Evolutionary conservation across 2,329 filamentous ascomycete genomes (phyloP), one percentile per base, ranked within the genome.

Genomic region (Fusarium foetens): DNA sequence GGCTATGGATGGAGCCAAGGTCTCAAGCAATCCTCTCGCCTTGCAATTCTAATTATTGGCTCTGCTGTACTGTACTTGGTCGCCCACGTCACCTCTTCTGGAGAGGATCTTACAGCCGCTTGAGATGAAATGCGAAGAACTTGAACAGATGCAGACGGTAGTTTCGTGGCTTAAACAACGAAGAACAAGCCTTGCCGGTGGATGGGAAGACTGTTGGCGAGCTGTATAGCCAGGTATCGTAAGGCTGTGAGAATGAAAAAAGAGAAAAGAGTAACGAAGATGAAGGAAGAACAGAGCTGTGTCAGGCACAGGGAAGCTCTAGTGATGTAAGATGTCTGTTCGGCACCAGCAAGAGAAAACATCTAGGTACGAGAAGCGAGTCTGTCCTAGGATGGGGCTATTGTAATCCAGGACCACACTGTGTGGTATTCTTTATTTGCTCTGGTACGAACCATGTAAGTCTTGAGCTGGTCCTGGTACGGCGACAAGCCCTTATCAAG

Each of bases 251-350:
- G 60, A 64, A 54, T 57, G 54, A 52, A 66, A 60, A 63, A 66
- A 70, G 61, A 61, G 41, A 70, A 55, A 71, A 58, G 66, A 62
- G 66, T 63, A 72, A 66, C 57, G 39, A 55, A 70, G 64, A 65
- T 65, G 53, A 43, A 73, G 66, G 65, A 74, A 72, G 71, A 67
- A 55, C 52, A 66, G 45, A 66, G 33, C 46, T 59, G 38, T 60
- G 43, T 48, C 52, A 68, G 60, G 66, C 62, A 68, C 52, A 66
- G 72, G 62, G 62, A 63, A 58, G 42, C 60, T 42, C 61, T 66
- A 72, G 72, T 77, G 73, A 76, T 76, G 75, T 75, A 76, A 76
- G 68, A 63, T 70, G 72, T 74, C 46, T 73, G 63, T 68, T 64
- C 48, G 39, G 61, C 65, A 70, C 51, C 69, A 75, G 69, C 73